Evolutionary conservation across 2,329 filamentous ascomycete genomes (phyloP), one percentile per base, ranked within the genome.

Genomic region (Aspergillus sp.): DNA sequence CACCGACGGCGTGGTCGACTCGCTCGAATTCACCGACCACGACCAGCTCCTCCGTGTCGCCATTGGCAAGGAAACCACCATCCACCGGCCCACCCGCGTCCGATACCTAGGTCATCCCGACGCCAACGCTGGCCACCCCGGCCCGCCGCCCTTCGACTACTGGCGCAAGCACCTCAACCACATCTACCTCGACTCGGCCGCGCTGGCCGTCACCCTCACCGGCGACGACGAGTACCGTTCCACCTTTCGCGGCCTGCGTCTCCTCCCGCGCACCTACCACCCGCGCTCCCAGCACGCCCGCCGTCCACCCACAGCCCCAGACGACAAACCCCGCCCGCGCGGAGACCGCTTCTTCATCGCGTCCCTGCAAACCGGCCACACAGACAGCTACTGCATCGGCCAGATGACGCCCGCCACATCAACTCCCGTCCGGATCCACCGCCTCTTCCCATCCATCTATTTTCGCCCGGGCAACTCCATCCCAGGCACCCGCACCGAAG

Each of bases 121-220:
- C 35, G 4, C 14, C 1, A 14, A 38, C 35, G 35, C 24, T 9
- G 14, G 35, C 14, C 16, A 20, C 20, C 13, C 22, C 3, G 9
- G 41, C 14, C 11, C 8, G 20, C 32, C 46, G 14, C 24, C 38
- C 19, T 47, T 61, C 17, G 20, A 47, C 3, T 62, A 63, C 45
- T 63, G 61, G 61, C 48, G 47, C n/a, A 46, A 44, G 10, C 54
- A 54, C 40, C 46, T 62, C 35, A 50, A 55, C 32, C 52, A 47
- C 24, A 45, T 60, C 38, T 61, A 60, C 32, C 38, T 62, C 22
- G 61, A 64, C 47, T 62, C 61, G 4, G 52, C 50, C 11, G 54
- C 57, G 10, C 36, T 64, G 22, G 55, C 55, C 8, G 49, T 47
- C n/a, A 47, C 45, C 6, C 53, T 57, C 17, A 40, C 17, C 17